Evolutionary conservation across 192 early-diverging fungal genomes (phyloP), one percentile per base, ranked within the genome.

Genomic region (Coemansia furcata): DNA sequence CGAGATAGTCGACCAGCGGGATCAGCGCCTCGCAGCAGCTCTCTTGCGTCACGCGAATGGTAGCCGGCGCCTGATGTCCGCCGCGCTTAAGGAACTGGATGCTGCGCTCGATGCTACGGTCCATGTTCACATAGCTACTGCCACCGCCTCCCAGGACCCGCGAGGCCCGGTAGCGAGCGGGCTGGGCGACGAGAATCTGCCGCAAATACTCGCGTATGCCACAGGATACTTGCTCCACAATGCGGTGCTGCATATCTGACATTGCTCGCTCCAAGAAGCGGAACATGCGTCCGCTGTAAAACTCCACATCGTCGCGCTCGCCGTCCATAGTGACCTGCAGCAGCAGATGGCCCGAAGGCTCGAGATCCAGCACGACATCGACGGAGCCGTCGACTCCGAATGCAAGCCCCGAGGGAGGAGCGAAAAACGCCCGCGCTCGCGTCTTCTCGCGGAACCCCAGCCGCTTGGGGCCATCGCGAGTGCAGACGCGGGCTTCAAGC

Each of bases 291-390:
- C 90, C 89, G 62, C 91, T 92, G 83, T 89, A 93, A 70, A 92
- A 94, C 71, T 92, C 90, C n/a, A 88, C 85, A 69, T 92, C 90
- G 37, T 92, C 90, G 52, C 86, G 86, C 70, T 92, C 93, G 36
- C 88, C 88, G 60, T 91, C 89, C 85, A 93, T 89, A 12, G 88
- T 93, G 12, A 91, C 83, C 10, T 91, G 85, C 35, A 94, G 50
- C 49, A 88, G 63, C 52, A 94, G 55, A 30, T 85, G 84, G 1
- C 92, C 92, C 36, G 87, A 81, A 12, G 88, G 88, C 35, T 86
- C 85, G 39, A 94, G 58, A 59, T 92, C 87, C 54, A 94, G 77
- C 57, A 85, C 84, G 10, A 92, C 69, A 61, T 93, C 90, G 33
- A 89, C 86, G 0, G 90, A 85, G 63, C 86, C 87, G 40, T 87